Evolutionary conservation across 2,329 filamentous ascomycete genomes (phyloP).

Genomic region (Aureobasidium leucospermi): DNA sequence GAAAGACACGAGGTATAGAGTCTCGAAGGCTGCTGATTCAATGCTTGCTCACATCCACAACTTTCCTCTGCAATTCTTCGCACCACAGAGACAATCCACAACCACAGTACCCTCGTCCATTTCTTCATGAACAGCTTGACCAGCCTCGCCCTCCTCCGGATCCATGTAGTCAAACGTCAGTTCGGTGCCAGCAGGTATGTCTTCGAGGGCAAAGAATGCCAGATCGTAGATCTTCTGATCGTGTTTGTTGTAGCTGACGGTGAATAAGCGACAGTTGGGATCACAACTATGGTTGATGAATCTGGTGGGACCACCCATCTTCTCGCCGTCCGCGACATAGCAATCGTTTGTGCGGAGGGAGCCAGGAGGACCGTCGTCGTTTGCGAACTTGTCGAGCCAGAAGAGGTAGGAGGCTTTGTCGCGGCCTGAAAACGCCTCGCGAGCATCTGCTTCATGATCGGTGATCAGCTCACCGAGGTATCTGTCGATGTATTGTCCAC

Average conservation of each 20-base stretch:
- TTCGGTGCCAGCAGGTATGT: conserved; percentile 60
- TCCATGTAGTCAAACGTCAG: conserved; percentile 76
- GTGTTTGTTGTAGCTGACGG: conserved; percentile 67
- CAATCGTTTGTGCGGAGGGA: conserved; percentile 25
- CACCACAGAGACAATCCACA: conserved; percentile 50
- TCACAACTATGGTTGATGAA: conserved; percentile 82
- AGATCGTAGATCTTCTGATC: conserved; percentile 69
- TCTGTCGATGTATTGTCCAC: conserved; percentile 71
- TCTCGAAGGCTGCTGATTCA: too few relatives aligned
- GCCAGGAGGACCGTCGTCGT: conserved; percentile 49
- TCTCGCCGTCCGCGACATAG: conserved; percentile 58
- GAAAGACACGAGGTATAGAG: too few relatives aligned
- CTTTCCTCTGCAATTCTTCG: conserved; percentile 59
- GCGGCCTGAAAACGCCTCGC: conserved; percentile 52
- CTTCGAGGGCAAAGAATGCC: conserved; percentile 63
- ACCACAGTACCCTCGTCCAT: conserved; percentile 31
- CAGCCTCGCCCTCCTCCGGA: conserved; percentile 44
- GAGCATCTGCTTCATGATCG: conserved; percentile 52
- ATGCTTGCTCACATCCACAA: conserved; percentile 47
- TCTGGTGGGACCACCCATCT: conserved; percentile 67
- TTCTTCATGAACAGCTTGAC: conserved; percentile 18
- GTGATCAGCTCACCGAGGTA: conserved; percentile 60
- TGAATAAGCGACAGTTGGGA: conserved; percentile 73
- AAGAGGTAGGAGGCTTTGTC: conserved; percentile 76
- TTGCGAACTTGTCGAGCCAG: conserved; percentile 66